phyloP scores from a whole-genome alignment of 1,139 yeast species.

The Yamadazyma jaroonii region DNA sequence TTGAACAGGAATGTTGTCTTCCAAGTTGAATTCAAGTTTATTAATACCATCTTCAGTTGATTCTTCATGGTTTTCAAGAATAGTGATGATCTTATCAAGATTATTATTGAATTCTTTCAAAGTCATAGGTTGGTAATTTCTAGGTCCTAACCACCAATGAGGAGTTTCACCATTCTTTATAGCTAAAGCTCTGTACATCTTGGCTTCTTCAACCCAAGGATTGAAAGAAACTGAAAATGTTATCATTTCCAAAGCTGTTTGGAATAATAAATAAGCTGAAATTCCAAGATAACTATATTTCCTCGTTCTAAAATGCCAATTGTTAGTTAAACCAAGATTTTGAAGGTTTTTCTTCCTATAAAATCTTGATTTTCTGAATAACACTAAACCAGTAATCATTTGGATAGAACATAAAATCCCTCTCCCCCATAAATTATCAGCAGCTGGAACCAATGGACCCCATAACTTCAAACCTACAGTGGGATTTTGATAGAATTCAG shows the following conservation, averaged over 20 bases:
- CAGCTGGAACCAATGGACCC: conserved; percentile 66
- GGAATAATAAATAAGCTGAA: conserved; percentile 27
- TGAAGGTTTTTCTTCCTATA: conserved; percentile 14
- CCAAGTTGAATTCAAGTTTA: background rate
- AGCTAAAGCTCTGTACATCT: conserved; percentile 44
- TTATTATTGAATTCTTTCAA: conserved; percentile 45
- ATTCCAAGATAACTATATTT: conserved; percentile 16
- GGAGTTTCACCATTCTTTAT: conserved; percentile 39
- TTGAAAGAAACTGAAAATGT: conserved; percentile 52
- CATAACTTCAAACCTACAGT: conserved; percentile 55
- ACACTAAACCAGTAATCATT: conserved; percentile 38
- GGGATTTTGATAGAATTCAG: conserved; percentile 30
- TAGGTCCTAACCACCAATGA: conserved; percentile 62
- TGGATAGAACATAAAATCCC: conserved; percentile 48
- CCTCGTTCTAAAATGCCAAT: conserved; percentile 11
- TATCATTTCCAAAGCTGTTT: conserved; percentile 48
- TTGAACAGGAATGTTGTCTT: conserved; percentile 4
- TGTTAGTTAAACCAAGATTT: conserved; percentile 15
- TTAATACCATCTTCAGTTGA: conserved; percentile 12
- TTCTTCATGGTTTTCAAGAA: conserved; percentile 19
- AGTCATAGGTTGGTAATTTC: conserved; percentile 50
- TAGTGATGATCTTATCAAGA: conserved; percentile 19
- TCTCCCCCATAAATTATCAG: conserved; percentile 53
- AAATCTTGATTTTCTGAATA: conserved; percentile 22
- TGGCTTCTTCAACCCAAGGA: conserved; percentile 66